Evolutionary conservation across 73 alveolate genomes (phyloP).

Genomic region (Paramecium tetraurelia): DNA sequence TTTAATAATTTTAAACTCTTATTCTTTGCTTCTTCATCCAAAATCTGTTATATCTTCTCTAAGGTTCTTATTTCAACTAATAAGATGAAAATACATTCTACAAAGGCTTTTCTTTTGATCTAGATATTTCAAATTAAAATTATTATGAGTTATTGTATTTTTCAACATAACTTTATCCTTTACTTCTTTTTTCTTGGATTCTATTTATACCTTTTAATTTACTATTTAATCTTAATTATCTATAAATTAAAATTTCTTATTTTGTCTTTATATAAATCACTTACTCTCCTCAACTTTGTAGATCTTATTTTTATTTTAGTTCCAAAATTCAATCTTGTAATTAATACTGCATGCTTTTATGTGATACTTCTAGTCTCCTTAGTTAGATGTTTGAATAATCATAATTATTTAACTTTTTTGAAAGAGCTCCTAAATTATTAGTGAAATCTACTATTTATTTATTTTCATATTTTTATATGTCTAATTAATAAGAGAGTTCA

Average conservation of each 20-base stretch:
- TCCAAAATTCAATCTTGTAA: background rate
- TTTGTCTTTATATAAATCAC: background rate
- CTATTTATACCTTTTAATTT: background rate
- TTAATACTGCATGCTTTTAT: background rate
- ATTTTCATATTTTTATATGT: conserved; percentile 1
- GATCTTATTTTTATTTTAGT: background rate
- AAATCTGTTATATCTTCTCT: background rate
- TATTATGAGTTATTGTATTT: too few species aligned
- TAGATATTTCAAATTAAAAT: too few species aligned
- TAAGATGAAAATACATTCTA: too few species aligned
- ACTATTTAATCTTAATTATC: background rate
- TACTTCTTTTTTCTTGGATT: conserved; percentile 35
- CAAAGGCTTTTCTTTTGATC: too few species aligned
- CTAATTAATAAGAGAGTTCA: background rate
- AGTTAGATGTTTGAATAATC: background rate
- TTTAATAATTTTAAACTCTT: background rate
- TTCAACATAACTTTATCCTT: conserved; percentile 8
- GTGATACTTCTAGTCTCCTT: background rate
- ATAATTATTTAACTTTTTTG: background rate
- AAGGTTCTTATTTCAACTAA: background rate
- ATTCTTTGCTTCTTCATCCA: background rate
- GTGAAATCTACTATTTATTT: background rate
- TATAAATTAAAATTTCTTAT: conserved; percentile 9
- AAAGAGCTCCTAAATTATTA: background rate
- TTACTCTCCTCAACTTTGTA: background rate